Evolutionary conservation across 352 stramenopile species (phyloP).

Genomic region (Thraustochytrium sp.): DNA sequence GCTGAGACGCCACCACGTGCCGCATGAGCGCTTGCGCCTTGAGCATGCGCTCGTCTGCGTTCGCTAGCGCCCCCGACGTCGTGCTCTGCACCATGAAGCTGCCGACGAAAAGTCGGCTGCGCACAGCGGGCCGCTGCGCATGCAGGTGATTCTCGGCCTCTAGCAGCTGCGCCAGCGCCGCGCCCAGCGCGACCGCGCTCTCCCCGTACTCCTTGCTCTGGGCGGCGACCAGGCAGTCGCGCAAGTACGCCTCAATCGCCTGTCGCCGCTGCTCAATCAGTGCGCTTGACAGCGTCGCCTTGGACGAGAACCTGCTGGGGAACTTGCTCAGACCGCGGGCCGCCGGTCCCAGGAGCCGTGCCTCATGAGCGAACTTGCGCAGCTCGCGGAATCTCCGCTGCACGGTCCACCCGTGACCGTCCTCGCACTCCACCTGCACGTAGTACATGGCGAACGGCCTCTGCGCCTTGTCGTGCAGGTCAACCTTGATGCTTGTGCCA

Average conservation of each 20-base stretch:
- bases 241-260: neutral
- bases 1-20: neutral
- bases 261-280: constrained; percentile 18
- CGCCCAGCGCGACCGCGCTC: neutral
- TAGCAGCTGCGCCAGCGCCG: neutral
- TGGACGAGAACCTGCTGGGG: neutral
- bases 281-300: neutral
- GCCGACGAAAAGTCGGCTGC: neutral
- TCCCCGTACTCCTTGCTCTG: neutral
- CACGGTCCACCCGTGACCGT: constrained; percentile 18
- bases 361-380: neutral
- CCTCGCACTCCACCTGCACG: neutral
- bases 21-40: neutral
- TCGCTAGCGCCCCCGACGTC: neutral
- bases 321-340: no score
- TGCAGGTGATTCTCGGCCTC: neutral
- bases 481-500: neutral
- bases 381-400: constrained; percentile 9
- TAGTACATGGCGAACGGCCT: constrained; percentile 8
- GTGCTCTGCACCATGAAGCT: neutral
- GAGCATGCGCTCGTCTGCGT: neutral
- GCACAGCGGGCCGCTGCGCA: neutral
- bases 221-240: neutral
- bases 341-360: neutral
- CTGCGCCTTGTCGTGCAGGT: constrained; percentile 16